Base-by-base conservation (phyloP, 2,329 filamentous ascomycete species). In the Clarireedia sp. region DNA sequence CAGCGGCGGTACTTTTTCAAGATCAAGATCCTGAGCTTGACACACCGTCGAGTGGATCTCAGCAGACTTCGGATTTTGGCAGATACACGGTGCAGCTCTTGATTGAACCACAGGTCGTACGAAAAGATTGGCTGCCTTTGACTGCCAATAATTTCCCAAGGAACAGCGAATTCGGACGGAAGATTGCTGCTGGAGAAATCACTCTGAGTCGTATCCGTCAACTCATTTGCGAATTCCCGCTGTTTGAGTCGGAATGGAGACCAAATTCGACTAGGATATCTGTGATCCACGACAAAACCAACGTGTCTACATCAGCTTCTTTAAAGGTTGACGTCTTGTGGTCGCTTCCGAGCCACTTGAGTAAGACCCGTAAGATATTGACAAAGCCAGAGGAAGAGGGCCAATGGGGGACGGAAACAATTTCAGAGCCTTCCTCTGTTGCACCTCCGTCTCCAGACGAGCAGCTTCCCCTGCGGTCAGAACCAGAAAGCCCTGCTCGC, bases 111-210 rank as follows among this genome's bases (percentile, higher is more conserved):
- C 17, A 21, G 21, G 10, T 24, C 24, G 17, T 33, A 14, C 56
- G 61, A 37, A 51, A 50, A 48, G 26, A 57, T 21, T 67, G 66
- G 66, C 62, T 63, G n/a, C 61, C 60, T 33, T 33, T 67, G 10
- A 23, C 52, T 16, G 19, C 57, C 43, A 54, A 53, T 6, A 33
- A 50, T 23, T 43, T 51, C 5, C 38, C 55, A 6, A 41, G 54
- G 2, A 41, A 43, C 10, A 48, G 40, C 36, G n/a, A 36, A n/a
- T 29, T 56, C 38, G 51, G 38, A 10, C 36, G 54, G 41, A 44
- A 44, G n/a, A 33, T 46, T 10, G 49, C 46, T 14, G 21, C 38
- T 10, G 55, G 48, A 23, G 49, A 54, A 17, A 17, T 43, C 23
- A 23, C 5, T 23, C 14, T 55, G 7, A 26, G 21, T 51, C 21